A percentile compares a stretch with the other conserved stretches of the same genome.
phyloP scores from a whole-genome alignment of 371 early-diverging fungal genomes.

The Apophysomyces ossiformis region DNA sequence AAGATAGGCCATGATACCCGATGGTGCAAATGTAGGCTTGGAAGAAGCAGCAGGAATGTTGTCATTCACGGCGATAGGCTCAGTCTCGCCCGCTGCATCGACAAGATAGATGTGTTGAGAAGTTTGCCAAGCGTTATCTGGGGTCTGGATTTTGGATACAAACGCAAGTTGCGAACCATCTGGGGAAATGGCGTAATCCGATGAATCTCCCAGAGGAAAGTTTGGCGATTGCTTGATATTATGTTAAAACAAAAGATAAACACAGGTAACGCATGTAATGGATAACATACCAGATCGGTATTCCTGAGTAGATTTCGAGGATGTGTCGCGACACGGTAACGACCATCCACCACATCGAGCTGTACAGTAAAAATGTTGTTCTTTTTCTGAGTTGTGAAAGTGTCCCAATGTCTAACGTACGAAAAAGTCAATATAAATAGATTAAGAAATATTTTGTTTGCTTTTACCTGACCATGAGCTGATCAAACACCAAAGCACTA shows the following conservation, averaged over 20 bases:
- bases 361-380: conserved; percentile 62
- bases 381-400: conserved; percentile 53
- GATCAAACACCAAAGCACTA: conserved; percentile 59
- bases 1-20: conserved; percentile 73
- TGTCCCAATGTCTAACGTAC: conserved; percentile 69
- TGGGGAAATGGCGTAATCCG: conserved; percentile 65
- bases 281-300: conserved; percentile 42
- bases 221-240: conserved; percentile 50
- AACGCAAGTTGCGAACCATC: conserved; percentile 73
- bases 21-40: conserved; percentile 65
- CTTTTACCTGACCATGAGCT: conserved; percentile 62
- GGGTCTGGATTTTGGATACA: conserved; percentile 65
- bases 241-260: neutral
- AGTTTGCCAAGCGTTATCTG: conserved; percentile 80
- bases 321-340: conserved; percentile 32
- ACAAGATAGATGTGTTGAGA: conserved; percentile 73
- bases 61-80: conserved; percentile 56
- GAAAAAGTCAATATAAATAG: neutral
- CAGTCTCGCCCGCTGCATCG: conserved; percentile 47
- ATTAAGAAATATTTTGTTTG: neutral
- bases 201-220: conserved; percentile 64
- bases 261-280: neutral
- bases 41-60: conserved; percentile 68
- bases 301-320: conserved; percentile 57
- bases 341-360: conserved; percentile 34